Conservation (phyloP, 495 filamentous ascomycete genomes). For the Echria macrotheca region DNA sequence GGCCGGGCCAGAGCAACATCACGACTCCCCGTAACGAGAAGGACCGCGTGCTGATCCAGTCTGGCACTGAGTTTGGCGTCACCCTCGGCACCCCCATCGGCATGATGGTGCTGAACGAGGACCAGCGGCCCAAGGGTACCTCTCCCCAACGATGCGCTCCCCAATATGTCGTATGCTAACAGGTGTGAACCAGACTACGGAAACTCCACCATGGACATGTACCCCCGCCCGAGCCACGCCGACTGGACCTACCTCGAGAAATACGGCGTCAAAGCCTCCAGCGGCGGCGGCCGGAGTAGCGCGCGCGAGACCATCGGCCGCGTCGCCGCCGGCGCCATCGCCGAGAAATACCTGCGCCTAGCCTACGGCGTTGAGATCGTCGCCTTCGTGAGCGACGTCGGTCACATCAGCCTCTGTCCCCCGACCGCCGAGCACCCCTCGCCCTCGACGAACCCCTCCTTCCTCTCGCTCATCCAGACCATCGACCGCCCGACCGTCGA, state of each 20-base stretch:
- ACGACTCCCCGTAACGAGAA: conserved; percentile 93
- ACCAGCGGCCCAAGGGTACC: conserved; percentile 71
- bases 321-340: conserved; percentile 91
- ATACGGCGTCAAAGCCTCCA: conserved; percentile 91
- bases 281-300: conserved; percentile 85
- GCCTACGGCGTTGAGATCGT: conserved; percentile 86
- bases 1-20: conserved; percentile 85
- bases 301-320: conserved; percentile 92
- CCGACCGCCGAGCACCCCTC: conserved; percentile 69
- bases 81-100: conserved; percentile 91
- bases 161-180: not conserved
- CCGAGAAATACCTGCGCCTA: conserved; percentile 83
- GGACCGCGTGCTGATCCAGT: conserved; percentile 87
- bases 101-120: conserved; percentile 83
- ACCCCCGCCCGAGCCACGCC: conserved; percentile 87
- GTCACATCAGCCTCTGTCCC: conserved; percentile 75
- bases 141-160: not conserved
- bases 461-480: conserved; percentile 66
- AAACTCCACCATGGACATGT: conserved; percentile 82
- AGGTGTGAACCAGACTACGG: conserved; percentile 64
- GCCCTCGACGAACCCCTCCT: conserved; percentile 74
- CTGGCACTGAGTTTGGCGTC: conserved; percentile 86
- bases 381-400: conserved; percentile 84
- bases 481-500: conserved; percentile 80
- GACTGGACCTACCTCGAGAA: conserved; percentile 97